phyloP scores from a whole-genome alignment of 1,284 basidiomycete species.

The Neolentinus lepideus region DNA sequence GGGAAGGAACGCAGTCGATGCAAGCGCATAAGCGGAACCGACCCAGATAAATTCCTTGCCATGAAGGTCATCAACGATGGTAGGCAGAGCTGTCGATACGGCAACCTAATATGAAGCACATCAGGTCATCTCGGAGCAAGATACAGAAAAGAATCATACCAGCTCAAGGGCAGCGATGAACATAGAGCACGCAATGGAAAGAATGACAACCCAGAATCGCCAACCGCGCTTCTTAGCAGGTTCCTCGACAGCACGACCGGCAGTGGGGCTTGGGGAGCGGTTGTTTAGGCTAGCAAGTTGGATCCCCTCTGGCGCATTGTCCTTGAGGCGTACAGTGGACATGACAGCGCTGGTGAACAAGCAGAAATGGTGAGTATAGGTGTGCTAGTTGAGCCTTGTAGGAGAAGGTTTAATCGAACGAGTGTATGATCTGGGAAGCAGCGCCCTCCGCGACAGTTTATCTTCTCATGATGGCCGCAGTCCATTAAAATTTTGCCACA shows the following conservation, averaged over 20 bases:
- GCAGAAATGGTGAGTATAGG: too few relatives aligned
- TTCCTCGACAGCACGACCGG: neutral
- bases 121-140: neutral
- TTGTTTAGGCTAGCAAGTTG: neutral
- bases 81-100: constrained; percentile 27
- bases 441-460: too few relatives aligned
- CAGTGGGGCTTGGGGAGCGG: neutral
- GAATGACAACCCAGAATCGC: constrained; percentile 28
- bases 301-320: neutral
- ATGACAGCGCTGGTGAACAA: too few relatives aligned
- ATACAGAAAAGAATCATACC: constrained; percentile 8
- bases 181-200: constrained; percentile 22
- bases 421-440: too few relatives aligned
- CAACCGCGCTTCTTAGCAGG: constrained; percentile 2
- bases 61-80: constrained; percentile 24
- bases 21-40: constrained; percentile 26
- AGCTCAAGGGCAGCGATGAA: constrained; percentile 30
- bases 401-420: too few relatives aligned
- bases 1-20: constrained; percentile 29
- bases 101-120: constrained; percentile 16
- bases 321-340: neutral
- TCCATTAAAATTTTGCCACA: too few relatives aligned
- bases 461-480: too few relatives aligned
- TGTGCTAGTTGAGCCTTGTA: too few relatives aligned
- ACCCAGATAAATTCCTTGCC: constrained; percentile 30